Evolutionary conservation across 495 filamentous ascomycete species (phyloP).

Genomic region (Ascodesmis nigricans): DNA sequence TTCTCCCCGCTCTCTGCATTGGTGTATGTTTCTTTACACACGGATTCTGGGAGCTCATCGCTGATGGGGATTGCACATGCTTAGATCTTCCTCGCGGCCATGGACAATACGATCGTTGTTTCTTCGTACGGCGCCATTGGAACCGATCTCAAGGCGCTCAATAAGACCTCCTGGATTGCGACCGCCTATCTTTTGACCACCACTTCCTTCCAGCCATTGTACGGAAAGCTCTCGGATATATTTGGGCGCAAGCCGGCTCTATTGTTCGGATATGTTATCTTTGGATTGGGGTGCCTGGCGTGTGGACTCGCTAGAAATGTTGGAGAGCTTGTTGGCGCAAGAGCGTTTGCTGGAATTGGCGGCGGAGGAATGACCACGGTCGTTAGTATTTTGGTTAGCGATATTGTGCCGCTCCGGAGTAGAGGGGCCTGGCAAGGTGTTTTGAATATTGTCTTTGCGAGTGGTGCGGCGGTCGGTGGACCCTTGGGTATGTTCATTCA

Average conservation of each 20-base stretch:
- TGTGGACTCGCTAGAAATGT: constrained; percentile 55
- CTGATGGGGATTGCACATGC: neutral
- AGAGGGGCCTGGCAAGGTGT: constrained; percentile 65
- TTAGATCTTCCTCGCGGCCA: constrained; percentile 48
- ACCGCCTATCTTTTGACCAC: constrained; percentile 62
- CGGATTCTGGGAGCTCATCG: constrained; percentile 1
- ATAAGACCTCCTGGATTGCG: constrained; percentile 66
- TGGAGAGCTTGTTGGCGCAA: constrained; percentile 43
- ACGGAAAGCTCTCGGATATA: constrained; percentile 59
- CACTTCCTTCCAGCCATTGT: constrained; percentile 58
- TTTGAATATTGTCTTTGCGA: constrained; percentile 56
- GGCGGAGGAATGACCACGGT: constrained; percentile 74
- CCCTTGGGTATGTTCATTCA: constrained; percentile 33
- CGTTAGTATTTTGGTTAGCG: constrained; percentile 53
- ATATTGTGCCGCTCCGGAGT: constrained; percentile 55
- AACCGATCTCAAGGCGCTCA: constrained; percentile 54
- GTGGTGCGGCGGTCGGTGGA: constrained; percentile 46
- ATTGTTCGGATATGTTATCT: constrained; percentile 49
- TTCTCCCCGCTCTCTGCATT: constrained; percentile 36
- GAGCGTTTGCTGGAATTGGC: constrained; percentile 46
- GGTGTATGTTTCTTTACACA: constrained; percentile 27
- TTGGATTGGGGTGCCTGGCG: constrained; percentile 48
- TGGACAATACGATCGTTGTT: constrained; percentile 68
- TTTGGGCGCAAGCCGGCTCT: constrained; percentile 62
- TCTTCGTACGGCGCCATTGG: constrained; percentile 63